A percentile compares a stretch with the other conserved stretches of the same genome.
Conservation (phyloP, 768 basidiomycete species). For the Coprinellus aureogranulatus region DNA sequence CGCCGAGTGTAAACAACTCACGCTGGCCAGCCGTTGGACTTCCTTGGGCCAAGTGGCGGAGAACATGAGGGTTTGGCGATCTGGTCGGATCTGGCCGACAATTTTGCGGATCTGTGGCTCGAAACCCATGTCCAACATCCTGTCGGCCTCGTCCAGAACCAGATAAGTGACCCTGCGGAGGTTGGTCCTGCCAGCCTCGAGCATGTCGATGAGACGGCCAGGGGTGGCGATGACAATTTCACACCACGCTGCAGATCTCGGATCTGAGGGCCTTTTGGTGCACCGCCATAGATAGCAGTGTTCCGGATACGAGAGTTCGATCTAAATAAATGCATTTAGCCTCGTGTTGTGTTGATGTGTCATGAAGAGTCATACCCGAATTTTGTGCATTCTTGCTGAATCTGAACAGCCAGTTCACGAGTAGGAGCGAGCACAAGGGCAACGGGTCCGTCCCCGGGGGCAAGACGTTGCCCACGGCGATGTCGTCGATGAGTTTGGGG, state of each 20-base stretch:
- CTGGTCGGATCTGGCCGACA: slow-evolving; percentile 93
- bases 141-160: slow-evolving; percentile 99
- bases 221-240: slow-evolving; percentile 99
- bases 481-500: slow-evolving; percentile 81
- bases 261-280: slow-evolving; percentile 97
- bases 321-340: slow-evolving; percentile 32
- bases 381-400: slow-evolving; percentile 97
- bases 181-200: slow-evolving; percentile 95
- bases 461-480: slow-evolving; percentile 85
- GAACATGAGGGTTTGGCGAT: slow-evolving; percentile 98
- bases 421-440: slow-evolving; percentile 96
- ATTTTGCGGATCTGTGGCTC: slow-evolving; percentile 99
- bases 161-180: slow-evolving; percentile 94
- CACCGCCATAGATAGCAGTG: slow-evolving; percentile 98
- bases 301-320: slow-evolving; percentile 94
- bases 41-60: slow-evolving; percentile 99
- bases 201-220: slow-evolving; percentile 98
- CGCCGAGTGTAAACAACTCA: slow-evolving; percentile 26
- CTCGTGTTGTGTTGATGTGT: slow-evolving; percentile 8
- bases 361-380: slow-evolving; percentile 69
- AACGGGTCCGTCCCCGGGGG: slow-evolving; percentile 91
- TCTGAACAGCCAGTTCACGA: slow-evolving; percentile 97
- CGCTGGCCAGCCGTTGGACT: slow-evolving; percentile 95
- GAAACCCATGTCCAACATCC: slow-evolving; percentile 99
- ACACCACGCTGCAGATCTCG: slow-evolving; percentile 96